Evolutionary conservation across 352 stramenopile genomes (phyloP), one percentile per base, ranked within the genome.

Genomic region (Pythium pyrilobum): DNA sequence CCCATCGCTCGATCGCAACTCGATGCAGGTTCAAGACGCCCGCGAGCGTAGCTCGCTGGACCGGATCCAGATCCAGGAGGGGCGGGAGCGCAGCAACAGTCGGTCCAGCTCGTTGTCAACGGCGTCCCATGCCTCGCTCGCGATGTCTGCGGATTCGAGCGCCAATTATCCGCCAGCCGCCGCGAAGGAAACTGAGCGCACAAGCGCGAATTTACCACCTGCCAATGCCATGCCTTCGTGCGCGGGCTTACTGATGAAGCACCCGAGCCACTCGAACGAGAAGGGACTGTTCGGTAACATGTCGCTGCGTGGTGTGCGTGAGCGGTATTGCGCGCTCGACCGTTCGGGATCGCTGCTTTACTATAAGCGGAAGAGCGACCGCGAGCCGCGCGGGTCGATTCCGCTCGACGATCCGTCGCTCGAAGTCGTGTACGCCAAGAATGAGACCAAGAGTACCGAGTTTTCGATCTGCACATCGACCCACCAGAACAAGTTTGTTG

Each of bases 361-460:
- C 58, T 92, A 85, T 74, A 92, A 90, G 66, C 74, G 74, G 18
- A 79, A 89, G 62, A 69, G 74, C n/a, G 82, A 92, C 58, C 77
- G 76, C 7, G 79, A 90, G 31, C 64, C 80, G 21, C 80, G 82
- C 45, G 82, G 82, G 8, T 62, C 66, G 15, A 85, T 92, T 47
- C 72, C 76, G 20, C 62, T 92, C 32, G 77, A 72, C n/a, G 53
- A 84, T 52, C 69, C 74, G 43, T 75, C 75, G 15, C 53, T 92
- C 9, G 82, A 92, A 43, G 81, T 92, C 38, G 49, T 92, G 13
- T 66, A 89, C 43, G 75, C 72, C 38, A 78, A 82, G 50, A 77
- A 73, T 20, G 78, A 89, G 42, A 62, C 67, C 46, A 90, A 89
- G 48, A 71, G 69, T 16, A 79, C 74, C 34, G 82, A 89, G 64